These are phyloP conservation scores for Solanum tacnaense DNA, from an alignment of 257 asterid genomes.

Conservation along the genomic window DNA sequence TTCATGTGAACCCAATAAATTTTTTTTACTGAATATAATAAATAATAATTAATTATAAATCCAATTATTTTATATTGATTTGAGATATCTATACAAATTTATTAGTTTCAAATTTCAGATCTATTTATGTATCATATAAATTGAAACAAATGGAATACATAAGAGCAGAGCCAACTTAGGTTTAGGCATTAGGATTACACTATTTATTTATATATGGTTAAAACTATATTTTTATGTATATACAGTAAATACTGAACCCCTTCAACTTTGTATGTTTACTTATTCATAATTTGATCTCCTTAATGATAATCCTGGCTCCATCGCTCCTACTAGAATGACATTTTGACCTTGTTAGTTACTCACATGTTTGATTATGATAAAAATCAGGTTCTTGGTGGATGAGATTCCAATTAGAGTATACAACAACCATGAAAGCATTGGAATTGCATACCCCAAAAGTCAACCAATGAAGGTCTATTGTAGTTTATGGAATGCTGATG, in stretches of 20 bases:
- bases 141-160: background rate
- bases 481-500: slow-evolving; percentile 60
- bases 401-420: slow-evolving; percentile 47
- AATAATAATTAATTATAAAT: too few species aligned
- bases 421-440: slow-evolving; percentile 28
- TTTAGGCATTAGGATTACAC: background rate
- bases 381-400: slow-evolving; percentile 44
- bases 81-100: background rate
- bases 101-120: background rate
- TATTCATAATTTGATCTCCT: too few species aligned
- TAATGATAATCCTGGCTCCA: background rate
- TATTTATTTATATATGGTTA: too few species aligned
- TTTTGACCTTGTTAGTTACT: too few species aligned
- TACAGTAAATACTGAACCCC: too few species aligned
- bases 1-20: background rate
- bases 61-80: background rate
- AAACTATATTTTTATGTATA: too few species aligned
- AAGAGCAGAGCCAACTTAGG: too few species aligned
- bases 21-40: background rate
- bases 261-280: too few species aligned
- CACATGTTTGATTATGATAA: background rate
- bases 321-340: background rate
- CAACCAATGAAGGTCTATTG: slow-evolving; percentile 43
- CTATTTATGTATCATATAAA: too few species aligned
- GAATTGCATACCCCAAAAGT: slow-evolving; percentile 39